Evolutionary conservation across 164 flowering plant genomes (phyloP).

Genomic region (Cinnamomum chago): DNA sequence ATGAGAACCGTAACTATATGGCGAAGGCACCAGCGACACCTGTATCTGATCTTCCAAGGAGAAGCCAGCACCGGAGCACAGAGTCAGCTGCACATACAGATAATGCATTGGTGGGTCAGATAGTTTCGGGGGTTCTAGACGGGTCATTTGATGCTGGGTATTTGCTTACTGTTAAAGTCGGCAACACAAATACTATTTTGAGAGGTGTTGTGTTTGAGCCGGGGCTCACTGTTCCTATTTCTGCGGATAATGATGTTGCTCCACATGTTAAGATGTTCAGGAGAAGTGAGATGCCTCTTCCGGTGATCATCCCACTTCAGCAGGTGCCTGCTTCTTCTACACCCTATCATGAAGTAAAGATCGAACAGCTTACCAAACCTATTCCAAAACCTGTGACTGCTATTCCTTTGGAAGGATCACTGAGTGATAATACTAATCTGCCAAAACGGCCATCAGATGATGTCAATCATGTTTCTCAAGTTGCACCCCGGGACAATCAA

Average conservation of each 20-base stretch:
- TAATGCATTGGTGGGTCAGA: constrained; percentile 58
- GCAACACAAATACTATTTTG: constrained; percentile 48
- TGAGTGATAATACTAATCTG: background rate
- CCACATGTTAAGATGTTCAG: constrained; percentile 63
- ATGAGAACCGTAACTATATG: constrained; percentile 10
- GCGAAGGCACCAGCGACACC: constrained; percentile 11
- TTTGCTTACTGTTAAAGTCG: constrained; percentile 68
- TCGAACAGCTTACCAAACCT: constrained; percentile 13
- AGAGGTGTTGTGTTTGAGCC: constrained; percentile 90
- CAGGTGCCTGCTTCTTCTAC: constrained; percentile 19
- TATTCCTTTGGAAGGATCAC: constrained; percentile 1
- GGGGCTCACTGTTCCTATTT: constrained; percentile 59
- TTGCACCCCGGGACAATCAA: constrained; percentile 2
- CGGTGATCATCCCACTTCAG: constrained; percentile 17
- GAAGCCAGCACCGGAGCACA: constrained; percentile 17
- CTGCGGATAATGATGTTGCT: constrained; percentile 74
- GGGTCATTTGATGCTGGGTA: constrained; percentile 85
- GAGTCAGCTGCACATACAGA: constrained; percentile 16
- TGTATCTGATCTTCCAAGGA: constrained; percentile 14
- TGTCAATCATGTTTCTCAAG: constrained; percentile 8
- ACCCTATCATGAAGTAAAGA: constrained; percentile 18
- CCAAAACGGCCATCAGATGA: constrained; percentile 6
- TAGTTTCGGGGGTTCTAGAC: constrained; percentile 70
- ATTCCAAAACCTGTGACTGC: constrained; percentile 16
- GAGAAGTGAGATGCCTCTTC: constrained; percentile 47